Conservation (phyloP, 2,329 filamentous ascomycete species). For the Aspergillus proliferans region DNA sequence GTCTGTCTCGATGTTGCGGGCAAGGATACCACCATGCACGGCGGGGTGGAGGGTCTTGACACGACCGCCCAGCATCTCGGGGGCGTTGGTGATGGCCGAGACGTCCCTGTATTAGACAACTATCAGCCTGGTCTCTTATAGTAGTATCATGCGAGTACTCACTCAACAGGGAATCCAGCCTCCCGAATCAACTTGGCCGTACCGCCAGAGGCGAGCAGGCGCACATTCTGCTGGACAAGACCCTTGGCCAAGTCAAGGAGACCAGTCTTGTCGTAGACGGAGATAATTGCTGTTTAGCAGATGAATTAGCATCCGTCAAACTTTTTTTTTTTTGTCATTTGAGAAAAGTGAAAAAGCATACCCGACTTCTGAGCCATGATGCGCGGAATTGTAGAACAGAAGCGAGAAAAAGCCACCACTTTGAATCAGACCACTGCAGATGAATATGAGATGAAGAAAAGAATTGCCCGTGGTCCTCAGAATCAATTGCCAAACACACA, state of each 20-base stretch:
- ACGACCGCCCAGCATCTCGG: slow-evolving; percentile 89
- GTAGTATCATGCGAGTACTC: slow-evolving; percentile 34
- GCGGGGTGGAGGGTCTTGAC: slow-evolving; percentile 97
- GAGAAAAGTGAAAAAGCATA: not conserved
- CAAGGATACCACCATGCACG: slow-evolving; percentile 78
- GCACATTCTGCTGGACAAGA: slow-evolving; percentile 79
- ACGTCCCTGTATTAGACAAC: slow-evolving; percentile 61
- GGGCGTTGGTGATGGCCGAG: slow-evolving; percentile 91
- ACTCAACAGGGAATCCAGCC: slow-evolving; percentile 92
- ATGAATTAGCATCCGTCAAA: not conserved
- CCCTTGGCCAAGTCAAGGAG: slow-evolving; percentile 88
- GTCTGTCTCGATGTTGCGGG: slow-evolving; percentile 87
- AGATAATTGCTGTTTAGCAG: slow-evolving; percentile 66
- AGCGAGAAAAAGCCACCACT: slow-evolving; percentile 1
- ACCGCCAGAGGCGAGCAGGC: slow-evolving; percentile 88
- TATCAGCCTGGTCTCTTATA: not conserved
- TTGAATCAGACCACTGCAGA: not conserved
- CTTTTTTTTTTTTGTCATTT: no score
- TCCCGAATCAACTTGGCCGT: slow-evolving; percentile 96
- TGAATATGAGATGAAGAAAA: not conserved
- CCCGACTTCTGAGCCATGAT: not conserved
- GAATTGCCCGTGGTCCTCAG: not conserved
- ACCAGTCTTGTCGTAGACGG: slow-evolving; percentile 98
- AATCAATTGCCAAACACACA: not conserved
- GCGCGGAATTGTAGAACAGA: not conserved